A percentile compares a stretch with the other conserved stretches of the same genome.
Conservation (phyloP, 371 early-diverging fungal genomes). For the Vairimorpha ceranae region DNA sequence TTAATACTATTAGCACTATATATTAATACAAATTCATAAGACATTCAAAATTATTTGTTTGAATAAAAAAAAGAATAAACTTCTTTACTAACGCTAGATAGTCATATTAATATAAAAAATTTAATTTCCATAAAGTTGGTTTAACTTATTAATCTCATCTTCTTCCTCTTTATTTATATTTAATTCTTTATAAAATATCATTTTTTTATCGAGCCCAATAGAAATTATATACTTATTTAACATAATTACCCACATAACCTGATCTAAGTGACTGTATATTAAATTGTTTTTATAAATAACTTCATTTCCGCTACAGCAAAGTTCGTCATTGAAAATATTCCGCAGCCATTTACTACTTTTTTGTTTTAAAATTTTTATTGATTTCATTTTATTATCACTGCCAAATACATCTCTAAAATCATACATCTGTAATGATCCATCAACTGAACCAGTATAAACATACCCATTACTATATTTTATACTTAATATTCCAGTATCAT, state of each 20-base stretch:
- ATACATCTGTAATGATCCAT: conserved; percentile 22
- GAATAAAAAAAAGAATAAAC: too few species aligned
- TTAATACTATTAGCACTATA: too few species aligned
- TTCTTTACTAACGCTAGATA: too few species aligned
- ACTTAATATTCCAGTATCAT: conserved; percentile 29
- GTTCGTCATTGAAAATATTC: conserved; percentile 6
- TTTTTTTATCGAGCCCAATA: conserved; percentile 35
- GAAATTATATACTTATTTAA: conserved; percentile 31
- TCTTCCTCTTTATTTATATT: not conserved
- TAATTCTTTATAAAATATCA: conserved; percentile 1
- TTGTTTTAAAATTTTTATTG: not conserved
- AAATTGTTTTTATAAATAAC: conserved; percentile 8
- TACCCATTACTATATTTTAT: not conserved
- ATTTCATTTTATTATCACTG: not conserved
- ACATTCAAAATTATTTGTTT: too few species aligned
- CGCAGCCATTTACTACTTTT: conserved; percentile 35
- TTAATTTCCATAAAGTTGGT: not conserved
- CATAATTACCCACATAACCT: conserved; percentile 18
- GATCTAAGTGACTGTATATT: conserved; percentile 34
- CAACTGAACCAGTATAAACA: conserved; percentile 32
- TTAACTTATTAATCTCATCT: not conserved
- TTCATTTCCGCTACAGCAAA: conserved; percentile 31
- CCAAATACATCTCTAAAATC: not conserved
- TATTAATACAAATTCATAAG: too few species aligned
- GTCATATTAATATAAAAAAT: too few species aligned